Evolutionary conservation across 768 basidiomycete species (phyloP), one percentile per base, ranked within the genome.

Genomic region (Cystoderma amianthinum): DNA sequence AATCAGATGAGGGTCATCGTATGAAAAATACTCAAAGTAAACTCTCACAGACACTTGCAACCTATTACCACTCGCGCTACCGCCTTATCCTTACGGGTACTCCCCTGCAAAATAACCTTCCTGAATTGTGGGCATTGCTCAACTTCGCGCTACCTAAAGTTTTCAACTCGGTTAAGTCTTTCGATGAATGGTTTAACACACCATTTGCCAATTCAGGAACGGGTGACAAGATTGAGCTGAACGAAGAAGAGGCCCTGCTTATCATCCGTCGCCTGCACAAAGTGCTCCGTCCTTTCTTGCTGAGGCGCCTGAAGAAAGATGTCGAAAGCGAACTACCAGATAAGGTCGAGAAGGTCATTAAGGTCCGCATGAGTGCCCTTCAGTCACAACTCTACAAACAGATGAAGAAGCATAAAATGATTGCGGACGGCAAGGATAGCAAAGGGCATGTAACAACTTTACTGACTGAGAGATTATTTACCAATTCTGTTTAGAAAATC

Each of bases 181-280:
- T 99, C 59, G 96, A 98, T 54, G 96, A 98, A 57, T 99, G 96
- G 96, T 99, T 98, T 75, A 98, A 97, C 67, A 96, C 95, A 1
- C 96, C 96, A 0, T 99, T 99, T 50, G 95, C 96, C 45, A 97
- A 91, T 62, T 91, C 93, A n/a, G 95, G 95, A 21, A 88, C 89
- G 0, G 85, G 87, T 6, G 96, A 99, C 66, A 96, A 95, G 77
- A 95, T 98, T 57, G 93, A 96, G 70, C 62, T 98, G 68, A 96
- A 95, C 65, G 96, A 99, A 85, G 96, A 98, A 86, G 96, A 99
- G 69, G 88, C 91, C 2, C 72, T 98, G 25, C 84, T 98, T 43
- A 91, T 99, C 56, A 96, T 99, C 57, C 84, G 94, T 42, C 94
- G 96, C 56, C 62, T 91, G 61, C 93, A 96, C 54, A 97, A 97